Evolutionary conservation across 2,329 filamentous ascomycete species (phyloP).

Genomic region (Ascochyta lentis): DNA sequence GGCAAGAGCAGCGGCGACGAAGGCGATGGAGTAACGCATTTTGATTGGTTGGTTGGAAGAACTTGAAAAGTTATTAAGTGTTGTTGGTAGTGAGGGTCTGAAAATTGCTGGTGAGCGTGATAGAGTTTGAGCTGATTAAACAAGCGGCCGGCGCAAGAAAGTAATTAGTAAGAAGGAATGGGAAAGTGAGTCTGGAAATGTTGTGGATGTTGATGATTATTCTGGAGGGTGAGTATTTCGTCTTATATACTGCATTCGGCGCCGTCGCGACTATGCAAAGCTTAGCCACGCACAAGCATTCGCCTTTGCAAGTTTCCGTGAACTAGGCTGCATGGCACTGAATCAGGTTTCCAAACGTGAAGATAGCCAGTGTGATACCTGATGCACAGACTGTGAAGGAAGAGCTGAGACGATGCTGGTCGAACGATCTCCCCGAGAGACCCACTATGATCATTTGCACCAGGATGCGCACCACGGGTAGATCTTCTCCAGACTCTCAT

Average conservation of each 20-base stretch:
- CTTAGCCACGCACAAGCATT: constrained; percentile 44
- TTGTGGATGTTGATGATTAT: constrained; percentile 38
- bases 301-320: constrained; percentile 8
- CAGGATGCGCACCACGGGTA: constrained; percentile 25
- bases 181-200: constrained; percentile 40
- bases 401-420: constrained; percentile 37
- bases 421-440: constrained; percentile 29
- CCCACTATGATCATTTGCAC: constrained; percentile 13
- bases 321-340: constrained; percentile 14
- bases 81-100: constrained; percentile 16
- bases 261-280: constrained; percentile 23
- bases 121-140: constrained; percentile 29
- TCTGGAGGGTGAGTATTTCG: constrained; percentile 15
- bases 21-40: constrained; percentile 57
- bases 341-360: constrained; percentile 20
- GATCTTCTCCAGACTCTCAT: constrained; percentile 29
- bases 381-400: constrained; percentile 21
- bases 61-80: constrained; percentile 16
- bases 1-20: constrained; percentile 57
- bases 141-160: constrained; percentile 48
- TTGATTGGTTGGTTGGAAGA: constrained; percentile 40
- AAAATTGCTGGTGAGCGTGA: constrained; percentile 25
- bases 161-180: constrained; percentile 36
- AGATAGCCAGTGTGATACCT: constrained; percentile 31
- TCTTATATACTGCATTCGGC: constrained; percentile 38